Evolutionary conservation across 441 rosid genomes (phyloP).

Genomic region (Croton setiger): DNA sequence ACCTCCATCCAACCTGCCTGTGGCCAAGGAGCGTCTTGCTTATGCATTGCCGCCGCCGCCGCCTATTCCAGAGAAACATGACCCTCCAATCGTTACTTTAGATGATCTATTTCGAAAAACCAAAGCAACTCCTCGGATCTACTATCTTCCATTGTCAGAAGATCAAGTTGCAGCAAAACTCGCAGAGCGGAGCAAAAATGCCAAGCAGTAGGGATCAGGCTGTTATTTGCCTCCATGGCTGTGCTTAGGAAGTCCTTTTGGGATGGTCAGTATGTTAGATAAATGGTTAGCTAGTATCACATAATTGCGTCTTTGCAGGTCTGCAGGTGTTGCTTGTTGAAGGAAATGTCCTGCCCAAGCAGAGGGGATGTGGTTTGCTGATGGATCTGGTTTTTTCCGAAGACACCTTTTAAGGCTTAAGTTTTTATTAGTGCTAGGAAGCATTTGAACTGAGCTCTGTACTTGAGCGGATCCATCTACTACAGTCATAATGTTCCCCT

Average conservation of each 20-base stretch:
- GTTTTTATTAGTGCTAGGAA: constrained; percentile 25
- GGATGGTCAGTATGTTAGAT: constrained; percentile 29
- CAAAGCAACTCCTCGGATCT: constrained; percentile 86
- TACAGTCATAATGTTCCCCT: constrained; percentile 15
- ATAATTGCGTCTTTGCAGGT: constrained; percentile 43
- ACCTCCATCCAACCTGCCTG: constrained; percentile 43
- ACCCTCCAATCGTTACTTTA: constrained; percentile 80
- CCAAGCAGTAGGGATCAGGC: constrained; percentile 46
- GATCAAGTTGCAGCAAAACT: constrained; percentile 76
- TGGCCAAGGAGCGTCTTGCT: constrained; percentile 47
- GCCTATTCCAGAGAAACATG: constrained; percentile 54
- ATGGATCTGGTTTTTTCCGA: constrained; percentile 24
- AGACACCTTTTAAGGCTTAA: constrained; percentile 23
- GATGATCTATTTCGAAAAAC: constrained; percentile 95
- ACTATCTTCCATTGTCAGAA: constrained; percentile 89
- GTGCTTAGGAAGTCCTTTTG: constrained; percentile 20
- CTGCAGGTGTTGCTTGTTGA: constrained; percentile 40
- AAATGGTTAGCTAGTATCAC: constrained; percentile 35
- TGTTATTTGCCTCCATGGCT: constrained; percentile 22
- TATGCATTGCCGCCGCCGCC: constrained; percentile 58
- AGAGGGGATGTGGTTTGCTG: constrained; percentile 22
- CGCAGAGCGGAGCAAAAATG: constrained; percentile 38
- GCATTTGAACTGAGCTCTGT: constrained; percentile 17
- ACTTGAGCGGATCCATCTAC: constrained; percentile 15
- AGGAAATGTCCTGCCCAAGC: constrained; percentile 31